Evolutionary conservation across 306 rosid genomes (phyloP), one percentile per base, ranked within the genome.

Genomic region (Adenanthera pavonina): DNA sequence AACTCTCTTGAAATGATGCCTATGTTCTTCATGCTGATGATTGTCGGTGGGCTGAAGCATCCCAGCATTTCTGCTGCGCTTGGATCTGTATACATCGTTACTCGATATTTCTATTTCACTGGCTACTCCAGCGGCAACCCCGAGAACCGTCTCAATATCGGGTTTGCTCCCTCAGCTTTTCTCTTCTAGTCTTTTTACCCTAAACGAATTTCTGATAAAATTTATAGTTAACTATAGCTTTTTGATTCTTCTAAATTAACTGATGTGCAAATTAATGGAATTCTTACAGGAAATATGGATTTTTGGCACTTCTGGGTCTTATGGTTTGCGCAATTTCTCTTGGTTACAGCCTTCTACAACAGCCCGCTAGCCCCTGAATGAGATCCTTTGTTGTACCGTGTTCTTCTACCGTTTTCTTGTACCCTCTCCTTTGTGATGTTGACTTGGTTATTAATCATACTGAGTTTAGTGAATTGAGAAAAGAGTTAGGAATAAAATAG

Each of bases 91-190:
- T 90, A 89, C 72, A 46, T 66, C 8, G 82, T 92, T n/a, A 12
- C 81, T 82, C 88, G 98, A 40, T 92, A 68, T 79, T 89, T 90
- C 90, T 94, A 92, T 78, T 94, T 94, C 89, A 82, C 75, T 72
- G 98, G 98, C 80, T 94, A 94, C 66, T 53, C 98, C 44, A 85
- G 97, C 1, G 98, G 98, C 0, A 81, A 80, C 46, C 98, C 98
- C 57, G 15, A 83, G 74, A 94, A 94, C 14, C 98, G 98, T 51
- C 87, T 84, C 77, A 52, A 75, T 5, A 12, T 90, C 38, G 98
- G 98, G 94, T 91, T 79, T 17, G 94, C 46, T 56, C 70, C 30
- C 19, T 41, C 36, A 25, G 20, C 20, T 8, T 3, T 64, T 14
- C 6, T 51, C 15, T 68, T 64, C 15, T 35, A 36, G 38, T 44